A percentile compares a stretch with the other conserved stretches of the same genome.
Conservation (phyloP, 352 stramenopile genomes). For the Plasmopara viticola region DNA sequence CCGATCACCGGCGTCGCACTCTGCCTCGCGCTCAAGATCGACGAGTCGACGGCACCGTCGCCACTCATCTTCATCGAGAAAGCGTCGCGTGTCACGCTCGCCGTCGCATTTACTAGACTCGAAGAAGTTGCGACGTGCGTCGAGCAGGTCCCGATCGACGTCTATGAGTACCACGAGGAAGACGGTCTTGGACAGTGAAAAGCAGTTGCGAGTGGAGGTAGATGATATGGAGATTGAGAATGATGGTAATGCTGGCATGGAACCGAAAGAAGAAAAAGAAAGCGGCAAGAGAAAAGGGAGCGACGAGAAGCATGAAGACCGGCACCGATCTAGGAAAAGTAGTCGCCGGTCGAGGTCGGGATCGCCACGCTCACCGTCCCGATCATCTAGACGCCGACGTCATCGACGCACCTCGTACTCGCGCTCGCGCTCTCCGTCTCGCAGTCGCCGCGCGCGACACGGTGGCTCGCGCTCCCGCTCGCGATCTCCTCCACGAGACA, state of each 20-base stretch:
- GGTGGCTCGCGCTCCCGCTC: constrained; percentile 49
- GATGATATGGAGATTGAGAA: constrained; percentile 3
- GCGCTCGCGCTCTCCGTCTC: constrained; percentile 41
- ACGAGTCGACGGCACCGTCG: constrained; percentile 24
- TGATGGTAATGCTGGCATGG: constrained; percentile 11
- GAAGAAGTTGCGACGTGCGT: constrained; percentile 20
- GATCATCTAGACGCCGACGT: constrained; percentile 45
- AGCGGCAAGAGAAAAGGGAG: constrained; percentile 10
- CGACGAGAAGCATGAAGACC: constrained; percentile 15
- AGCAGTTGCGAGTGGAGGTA: constrained; percentile 2
- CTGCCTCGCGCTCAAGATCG: constrained; percentile 29
- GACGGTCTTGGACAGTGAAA: constrained; percentile 1
- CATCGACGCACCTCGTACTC: constrained; percentile 36
- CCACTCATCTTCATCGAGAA: constrained; percentile 24
- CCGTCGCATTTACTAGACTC: constrained; percentile 8
- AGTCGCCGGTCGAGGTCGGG: constrained; percentile 47
- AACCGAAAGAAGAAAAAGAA: constrained; percentile 14
- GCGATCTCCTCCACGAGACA: constrained; percentile 18
- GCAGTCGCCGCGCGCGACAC: constrained; percentile 31
- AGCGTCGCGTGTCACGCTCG: constrained; percentile 23
- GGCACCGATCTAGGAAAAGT: constrained; percentile 30
- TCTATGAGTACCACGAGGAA: constrained; percentile 15
- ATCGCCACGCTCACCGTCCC: constrained; percentile 44
- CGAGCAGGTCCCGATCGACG: constrained; percentile 17
- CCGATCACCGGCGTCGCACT: constrained; percentile 33